These are phyloP conservation scores for Wickerhamiella pararugosa DNA, from an alignment of 1,139 yeast genomes.

Conservation along the genomic window DNA sequence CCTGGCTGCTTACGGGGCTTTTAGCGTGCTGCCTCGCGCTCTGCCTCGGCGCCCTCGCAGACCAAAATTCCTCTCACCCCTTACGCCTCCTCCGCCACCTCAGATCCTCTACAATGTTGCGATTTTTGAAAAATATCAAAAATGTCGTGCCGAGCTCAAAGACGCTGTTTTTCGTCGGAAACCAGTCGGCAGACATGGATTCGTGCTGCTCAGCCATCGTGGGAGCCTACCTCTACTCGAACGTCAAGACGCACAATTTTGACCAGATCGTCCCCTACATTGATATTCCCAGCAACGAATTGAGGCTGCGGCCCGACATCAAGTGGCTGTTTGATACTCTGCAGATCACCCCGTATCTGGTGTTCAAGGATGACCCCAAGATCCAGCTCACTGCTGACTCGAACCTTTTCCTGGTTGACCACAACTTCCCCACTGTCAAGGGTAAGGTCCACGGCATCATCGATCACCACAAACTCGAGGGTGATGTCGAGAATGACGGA, in stretches of 20 bases:
- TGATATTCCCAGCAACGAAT: constrained; percentile 53
- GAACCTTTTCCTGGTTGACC: constrained; percentile 60
- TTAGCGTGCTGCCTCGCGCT: too few species aligned
- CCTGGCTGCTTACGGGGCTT: too few species aligned
- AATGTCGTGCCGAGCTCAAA: not conserved
- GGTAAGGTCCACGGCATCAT: constrained; percentile 43
- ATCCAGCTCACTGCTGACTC: constrained; percentile 16
- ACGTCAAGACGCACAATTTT: constrained; percentile 18
- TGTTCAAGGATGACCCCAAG: constrained; percentile 47
- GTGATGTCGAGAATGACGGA: constrained; percentile 27
- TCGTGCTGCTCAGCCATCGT: constrained; percentile 65
- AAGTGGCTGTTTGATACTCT: constrained; percentile 36
- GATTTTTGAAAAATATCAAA: too few species aligned
- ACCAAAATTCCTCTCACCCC: too few species aligned
- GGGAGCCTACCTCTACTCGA: constrained; percentile 40
- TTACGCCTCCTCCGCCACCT: too few species aligned
- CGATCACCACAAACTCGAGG: constrained; percentile 80
- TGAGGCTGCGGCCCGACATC: constrained; percentile 58
- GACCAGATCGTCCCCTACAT: constrained; percentile 43
- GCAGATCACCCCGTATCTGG: constrained; percentile 36
- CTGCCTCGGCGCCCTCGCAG: too few species aligned
- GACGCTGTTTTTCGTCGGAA: constrained; percentile 45
- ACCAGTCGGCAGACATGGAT: constrained; percentile 77
- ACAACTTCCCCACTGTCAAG: constrained; percentile 45
- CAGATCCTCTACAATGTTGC: too few species aligned